These are phyloP conservation scores for Aspergillus sp. DNA, from an alignment of 2,329 filamentous ascomycete genomes.

Conservation along the genomic window DNA sequence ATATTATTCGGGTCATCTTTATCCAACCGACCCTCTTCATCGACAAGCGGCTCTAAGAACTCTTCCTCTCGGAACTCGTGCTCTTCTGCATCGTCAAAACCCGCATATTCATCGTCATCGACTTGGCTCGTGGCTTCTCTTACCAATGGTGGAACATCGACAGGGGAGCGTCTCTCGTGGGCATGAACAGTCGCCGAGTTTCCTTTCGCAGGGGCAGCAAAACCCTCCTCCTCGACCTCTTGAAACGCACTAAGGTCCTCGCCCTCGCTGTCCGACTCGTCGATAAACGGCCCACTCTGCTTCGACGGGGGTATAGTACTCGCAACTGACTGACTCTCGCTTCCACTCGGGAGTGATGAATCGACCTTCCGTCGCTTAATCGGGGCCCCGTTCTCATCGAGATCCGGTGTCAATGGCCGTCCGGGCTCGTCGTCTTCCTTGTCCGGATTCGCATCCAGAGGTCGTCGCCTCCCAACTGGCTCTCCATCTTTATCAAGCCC, in stretches of 20 bases:
- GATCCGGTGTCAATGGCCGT: neutral
- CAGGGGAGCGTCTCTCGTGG: constrained; percentile 7
- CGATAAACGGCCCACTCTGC: constrained; percentile 31
- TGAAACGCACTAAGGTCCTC: constrained; percentile 25
- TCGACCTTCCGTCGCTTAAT: constrained; percentile 27
- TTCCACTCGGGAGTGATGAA: constrained; percentile 5
- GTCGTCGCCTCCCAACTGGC: too few species aligned
- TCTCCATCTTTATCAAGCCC: too few species aligned
- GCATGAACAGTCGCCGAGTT: too few species aligned
- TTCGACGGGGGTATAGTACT: constrained; percentile 7
- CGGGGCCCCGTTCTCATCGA: constrained; percentile 21
- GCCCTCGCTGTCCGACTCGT: constrained; percentile 46
- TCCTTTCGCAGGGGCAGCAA: constrained; percentile 1
- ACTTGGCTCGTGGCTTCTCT: constrained; percentile 41
- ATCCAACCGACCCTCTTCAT: constrained; percentile 30
- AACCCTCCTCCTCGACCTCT: constrained; percentile 11
- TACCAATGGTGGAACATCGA: constrained; percentile 35
- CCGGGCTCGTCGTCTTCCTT: neutral
- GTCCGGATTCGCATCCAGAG: neutral
- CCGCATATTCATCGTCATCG: constrained; percentile 41
- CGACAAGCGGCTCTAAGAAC: constrained; percentile 53
- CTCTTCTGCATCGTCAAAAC: constrained; percentile 53
- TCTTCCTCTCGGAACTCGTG: constrained; percentile 57
- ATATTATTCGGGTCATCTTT: constrained; percentile 16
- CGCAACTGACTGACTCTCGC: constrained; percentile 1